Evolutionary conservation across 495 filamentous ascomycete genomes (phyloP).

Genomic region (Hypoxylon trugodes): DNA sequence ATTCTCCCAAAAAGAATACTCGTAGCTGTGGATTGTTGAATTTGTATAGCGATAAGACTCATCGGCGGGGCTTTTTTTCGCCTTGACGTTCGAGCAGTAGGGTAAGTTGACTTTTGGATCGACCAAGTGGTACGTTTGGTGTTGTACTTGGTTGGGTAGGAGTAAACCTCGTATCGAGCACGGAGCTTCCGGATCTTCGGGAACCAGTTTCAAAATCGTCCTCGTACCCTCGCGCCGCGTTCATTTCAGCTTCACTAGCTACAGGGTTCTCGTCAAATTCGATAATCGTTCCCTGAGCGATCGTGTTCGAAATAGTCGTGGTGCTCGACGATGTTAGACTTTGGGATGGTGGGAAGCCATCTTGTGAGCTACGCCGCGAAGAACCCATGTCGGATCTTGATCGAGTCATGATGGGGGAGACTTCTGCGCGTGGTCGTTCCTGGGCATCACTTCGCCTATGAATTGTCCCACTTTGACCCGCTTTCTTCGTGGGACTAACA

Average conservation of each 20-base stretch:
- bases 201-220: constrained; percentile 31
- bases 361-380: constrained; percentile 31
- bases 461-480: constrained; percentile 18
- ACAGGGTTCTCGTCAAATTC: constrained; percentile 47
- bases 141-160: constrained; percentile 50
- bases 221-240: constrained; percentile 38
- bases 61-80: constrained; percentile 41
- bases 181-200: constrained; percentile 36
- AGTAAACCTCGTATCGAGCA: constrained; percentile 46
- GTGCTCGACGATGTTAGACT: constrained; percentile 44
- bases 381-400: constrained; percentile 43
- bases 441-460: constrained; percentile 37
- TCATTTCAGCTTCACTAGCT: constrained; percentile 20
- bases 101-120: constrained; percentile 61
- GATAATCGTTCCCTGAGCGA: constrained; percentile 48
- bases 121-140: constrained; percentile 49
- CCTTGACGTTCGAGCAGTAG: constrained; percentile 55
- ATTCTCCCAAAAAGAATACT: constrained; percentile 4
- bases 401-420: constrained; percentile 41
- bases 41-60: constrained; percentile 5
- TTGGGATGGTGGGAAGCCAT: constrained; percentile 31
- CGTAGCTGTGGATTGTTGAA: not conserved
- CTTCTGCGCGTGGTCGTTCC: constrained; percentile 22
- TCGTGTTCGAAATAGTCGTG: constrained; percentile 45
- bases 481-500: constrained; percentile 2